Conservation (phyloP, 2,329 filamentous ascomycete species). For the Xylariomycetidae sp. region DNA sequence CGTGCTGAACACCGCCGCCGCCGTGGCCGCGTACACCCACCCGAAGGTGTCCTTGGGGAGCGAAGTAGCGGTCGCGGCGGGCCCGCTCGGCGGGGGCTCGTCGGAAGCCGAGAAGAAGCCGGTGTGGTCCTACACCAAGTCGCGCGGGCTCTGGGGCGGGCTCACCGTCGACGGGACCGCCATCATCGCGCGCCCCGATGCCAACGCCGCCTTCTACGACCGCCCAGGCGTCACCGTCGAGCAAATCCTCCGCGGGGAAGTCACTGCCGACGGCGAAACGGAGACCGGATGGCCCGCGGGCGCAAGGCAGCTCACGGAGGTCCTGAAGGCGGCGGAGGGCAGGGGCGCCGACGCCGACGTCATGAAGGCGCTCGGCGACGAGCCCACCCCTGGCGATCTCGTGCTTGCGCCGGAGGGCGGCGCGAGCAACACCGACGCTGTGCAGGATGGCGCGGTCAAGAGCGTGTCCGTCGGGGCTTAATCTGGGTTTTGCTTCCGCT, state of each 20-base stretch:
- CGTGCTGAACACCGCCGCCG: constrained; percentile 73
- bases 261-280: constrained; percentile 23
- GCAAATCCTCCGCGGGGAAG: constrained; percentile 40
- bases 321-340: constrained; percentile 32
- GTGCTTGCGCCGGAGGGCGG: constrained; percentile 8
- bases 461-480: too few relatives aligned
- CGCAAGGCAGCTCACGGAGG: constrained; percentile 31
- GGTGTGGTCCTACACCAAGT: constrained; percentile 83
- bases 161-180: constrained; percentile 82
- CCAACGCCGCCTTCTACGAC: constrained; percentile 81
- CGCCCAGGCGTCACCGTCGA: constrained; percentile 40
- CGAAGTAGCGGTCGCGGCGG: constrained; percentile 69
- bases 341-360: constrained; percentile 15
- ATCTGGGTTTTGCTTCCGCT: too few relatives aligned
- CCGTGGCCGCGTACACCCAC: constrained; percentile 71
- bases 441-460: too few relatives aligned
- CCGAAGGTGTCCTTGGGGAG: constrained; percentile 71
- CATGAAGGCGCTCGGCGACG: constrained; percentile 11
- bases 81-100: constrained; percentile 57
- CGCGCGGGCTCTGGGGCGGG: constrained; percentile 78
- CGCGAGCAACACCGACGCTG: too few relatives aligned
- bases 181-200: constrained; percentile 74
- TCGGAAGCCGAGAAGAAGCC: constrained; percentile 60
- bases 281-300: constrained; percentile 29
- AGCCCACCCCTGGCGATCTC: constrained; percentile 20